phyloP scores from a whole-genome alignment of 2,329 filamentous ascomycete species.

The Clonostachys rhizophaga region DNA sequence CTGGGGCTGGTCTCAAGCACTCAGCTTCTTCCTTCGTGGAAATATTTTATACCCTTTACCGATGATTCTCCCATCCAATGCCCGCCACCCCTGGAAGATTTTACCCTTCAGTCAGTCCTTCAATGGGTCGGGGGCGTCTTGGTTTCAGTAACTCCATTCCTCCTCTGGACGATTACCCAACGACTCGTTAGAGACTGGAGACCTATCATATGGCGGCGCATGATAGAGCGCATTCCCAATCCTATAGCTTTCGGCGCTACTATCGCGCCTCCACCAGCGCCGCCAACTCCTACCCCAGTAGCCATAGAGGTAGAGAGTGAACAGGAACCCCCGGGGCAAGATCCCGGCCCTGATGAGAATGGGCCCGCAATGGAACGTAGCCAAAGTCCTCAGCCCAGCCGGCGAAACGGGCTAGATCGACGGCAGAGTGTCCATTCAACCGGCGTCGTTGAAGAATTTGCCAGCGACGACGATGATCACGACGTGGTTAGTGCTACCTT shows the following conservation, averaged over 20 bases:
- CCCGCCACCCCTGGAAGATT: slow-evolving; percentile 32
- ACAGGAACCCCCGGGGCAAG: slow-evolving; percentile 19
- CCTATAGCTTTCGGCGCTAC: slow-evolving; percentile 21
- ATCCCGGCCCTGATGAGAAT: slow-evolving; percentile 7
- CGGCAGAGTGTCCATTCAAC: not conserved
- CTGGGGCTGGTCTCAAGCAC: slow-evolving; percentile 37
- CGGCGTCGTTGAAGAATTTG: not conserved
- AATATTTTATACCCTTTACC: slow-evolving; percentile 52
- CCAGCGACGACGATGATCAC: slow-evolving; percentile 49
- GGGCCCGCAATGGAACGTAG: not conserved
- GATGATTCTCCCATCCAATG: slow-evolving; percentile 41
- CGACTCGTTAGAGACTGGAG: slow-evolving; percentile 27
- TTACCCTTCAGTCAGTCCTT: slow-evolving; percentile 29
- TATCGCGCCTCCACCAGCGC: slow-evolving; percentile 8
- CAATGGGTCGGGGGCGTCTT: slow-evolving; percentile 36
- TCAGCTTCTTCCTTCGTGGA: slow-evolving; percentile 34
- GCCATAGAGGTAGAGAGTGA: not conserved
- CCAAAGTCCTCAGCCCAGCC: too few species aligned
- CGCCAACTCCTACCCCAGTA: not conserved
- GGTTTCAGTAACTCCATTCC: slow-evolving; percentile 39
- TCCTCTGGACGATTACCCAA: slow-evolving; percentile 37
- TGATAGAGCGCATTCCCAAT: slow-evolving; percentile 33
- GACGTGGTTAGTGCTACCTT: slow-evolving; percentile 51
- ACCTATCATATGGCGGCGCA: slow-evolving; percentile 26
- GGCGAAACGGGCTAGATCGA: not conserved